Evolutionary conservation across 2,329 filamentous ascomycete species (phyloP), one percentile per base, ranked within the genome.

Genomic region (Fusarium camptoceras): DNA sequence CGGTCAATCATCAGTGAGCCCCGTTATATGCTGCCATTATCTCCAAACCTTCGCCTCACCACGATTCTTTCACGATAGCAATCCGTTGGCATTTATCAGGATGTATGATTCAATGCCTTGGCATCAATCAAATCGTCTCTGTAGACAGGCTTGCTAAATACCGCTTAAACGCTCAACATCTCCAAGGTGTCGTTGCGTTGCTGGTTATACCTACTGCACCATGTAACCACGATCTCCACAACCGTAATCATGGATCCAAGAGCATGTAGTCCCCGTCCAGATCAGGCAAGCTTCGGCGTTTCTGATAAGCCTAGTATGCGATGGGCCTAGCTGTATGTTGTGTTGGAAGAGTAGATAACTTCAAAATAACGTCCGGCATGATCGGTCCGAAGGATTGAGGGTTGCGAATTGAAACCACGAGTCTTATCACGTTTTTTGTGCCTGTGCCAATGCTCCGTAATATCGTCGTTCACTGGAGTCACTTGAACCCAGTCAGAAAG

Each of bases 401-500:
- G 25, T 37, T 53, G 47, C 47, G 42, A 57, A 44, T 59, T 22
- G 53, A 54, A 50, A 41, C n/a, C 41, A 37, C 43, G 25, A 8
- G 15, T 31, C 43, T 64, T 64, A 50, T 71, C 63, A 56, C 53
- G 44, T 59, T 68, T 55, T 39, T 43, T 43, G 46, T 39, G 30
- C 18, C 34, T 37, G 50, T 22, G 30, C 28, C 22, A 51, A 44
- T 47, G 34, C 28, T 60, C 48, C 43, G 43, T 53, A 34, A 50
- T 53, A n/a, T 41, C 54, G 47, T 68, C 25, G 18, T 39, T 41
- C 12, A 16, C 11, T 24, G 9, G 22, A 56, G 31, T 62, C 60
- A 44, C 42, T 41, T 39, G 28, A 55, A 50, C 31, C n/a, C 28
- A 50, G 25, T 50, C 44, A 50, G 34, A 18, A 31, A 37, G 12